Conservation (phyloP, 805 yeast genomes). For the Lipomyces orientalis region DNA sequence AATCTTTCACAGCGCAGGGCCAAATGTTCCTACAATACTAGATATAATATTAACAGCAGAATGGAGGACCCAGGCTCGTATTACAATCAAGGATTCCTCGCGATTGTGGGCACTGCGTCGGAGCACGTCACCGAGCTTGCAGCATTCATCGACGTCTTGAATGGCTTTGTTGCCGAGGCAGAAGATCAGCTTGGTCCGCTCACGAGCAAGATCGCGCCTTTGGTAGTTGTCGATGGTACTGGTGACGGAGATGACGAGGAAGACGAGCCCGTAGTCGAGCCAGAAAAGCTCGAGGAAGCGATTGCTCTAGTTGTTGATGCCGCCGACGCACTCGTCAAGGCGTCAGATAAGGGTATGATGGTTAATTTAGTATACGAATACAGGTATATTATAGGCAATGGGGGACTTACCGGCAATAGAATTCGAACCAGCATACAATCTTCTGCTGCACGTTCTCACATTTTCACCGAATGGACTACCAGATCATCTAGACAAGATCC, state of each 20-base stretch:
- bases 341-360: conserved; percentile 28
- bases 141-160: conserved; percentile 46
- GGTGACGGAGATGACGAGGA: conserved; percentile 25
- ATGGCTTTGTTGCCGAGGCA: conserved; percentile 39
- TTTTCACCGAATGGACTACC: conserved; percentile 44
- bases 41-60: neutral
- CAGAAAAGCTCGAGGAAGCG: conserved; percentile 25
- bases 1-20: conserved; percentile 2
- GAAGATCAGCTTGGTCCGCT: conserved; percentile 33
- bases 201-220: conserved; percentile 24
- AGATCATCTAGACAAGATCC: conserved; percentile 42
- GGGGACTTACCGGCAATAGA: conserved; percentile 35
- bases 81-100: conserved; percentile 24
- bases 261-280: conserved; percentile 21
- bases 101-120: conserved; percentile 26
- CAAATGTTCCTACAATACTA: neutral
- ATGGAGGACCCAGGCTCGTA: conserved; percentile 9
- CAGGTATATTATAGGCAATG: neutral
- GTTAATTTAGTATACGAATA: neutral
- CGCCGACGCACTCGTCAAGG: conserved; percentile 23
- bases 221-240: conserved; percentile 4
- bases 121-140: conserved; percentile 43
- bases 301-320: conserved; percentile 24
- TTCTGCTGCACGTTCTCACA: conserved; percentile 47
- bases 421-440: conserved; percentile 50